Evolutionary conservation across 106 monocot species (phyloP).

Genomic region (Iris macrosiphon): DNA sequence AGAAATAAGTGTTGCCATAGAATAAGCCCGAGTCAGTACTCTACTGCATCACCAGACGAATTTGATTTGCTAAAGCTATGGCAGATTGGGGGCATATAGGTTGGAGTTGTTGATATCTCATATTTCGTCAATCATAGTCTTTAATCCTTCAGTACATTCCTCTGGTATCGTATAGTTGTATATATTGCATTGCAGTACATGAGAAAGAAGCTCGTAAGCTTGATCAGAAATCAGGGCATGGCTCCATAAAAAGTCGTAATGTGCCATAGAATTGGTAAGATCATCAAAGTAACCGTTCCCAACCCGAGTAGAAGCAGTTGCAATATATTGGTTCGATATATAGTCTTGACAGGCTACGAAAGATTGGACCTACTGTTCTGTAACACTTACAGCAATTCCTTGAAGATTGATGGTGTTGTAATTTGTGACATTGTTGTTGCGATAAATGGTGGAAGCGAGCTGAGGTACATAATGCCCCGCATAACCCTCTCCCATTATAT

Average conservation of each 20-base stretch:
- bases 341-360: no score
- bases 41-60: neutral
- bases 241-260: constrained; percentile 21
- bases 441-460: constrained; percentile 30
- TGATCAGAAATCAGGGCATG: constrained; percentile 40
- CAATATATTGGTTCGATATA: no score
- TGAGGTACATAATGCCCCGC: constrained; percentile 50
- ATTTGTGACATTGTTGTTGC: constrained; percentile 2
- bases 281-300: constrained; percentile 33
- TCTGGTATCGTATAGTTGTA: neutral
- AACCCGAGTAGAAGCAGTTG: constrained; percentile 14
- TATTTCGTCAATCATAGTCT: neutral
- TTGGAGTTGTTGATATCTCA: constrained; percentile 27
- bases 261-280: neutral
- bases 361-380: neutral
- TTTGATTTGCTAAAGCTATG: neutral
- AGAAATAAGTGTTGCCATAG: neutral
- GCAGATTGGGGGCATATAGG: constrained; percentile 53
- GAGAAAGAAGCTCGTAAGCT: constrained; percentile 1
- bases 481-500: constrained; percentile 48
- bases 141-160: constrained; percentile 1
- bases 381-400: constrained; percentile 25
- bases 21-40: no score
- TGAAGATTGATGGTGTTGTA: constrained; percentile 28
- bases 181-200: constrained; percentile 24